Evolutionary conservation across 768 basidiomycete genomes (phyloP), one percentile per base, ranked within the genome.

Genomic region (Termitomyces sp.): DNA sequence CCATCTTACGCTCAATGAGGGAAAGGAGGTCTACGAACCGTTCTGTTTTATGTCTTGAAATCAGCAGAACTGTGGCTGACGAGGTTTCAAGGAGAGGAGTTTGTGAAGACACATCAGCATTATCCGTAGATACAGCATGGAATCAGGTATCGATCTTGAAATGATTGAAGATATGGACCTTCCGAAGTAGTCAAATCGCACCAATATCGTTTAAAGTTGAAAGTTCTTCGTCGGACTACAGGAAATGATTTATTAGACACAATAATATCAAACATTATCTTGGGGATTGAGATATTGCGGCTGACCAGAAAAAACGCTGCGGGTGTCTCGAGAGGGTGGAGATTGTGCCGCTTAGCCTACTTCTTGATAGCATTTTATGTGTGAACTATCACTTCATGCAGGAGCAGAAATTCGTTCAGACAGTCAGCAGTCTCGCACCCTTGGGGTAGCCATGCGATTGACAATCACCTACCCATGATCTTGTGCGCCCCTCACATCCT

Each of bases 251-350:
- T 14, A 38, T 38, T 14, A 38, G 12, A 36, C 35, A 38, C 36
- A n/a, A 18, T 41, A 18, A 41, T 7, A 38, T 16, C 14, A 41
- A 41, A 18, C 5, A 6, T 7, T 41, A 10, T 16, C 38, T 40
- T 40, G 38, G 13, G 14, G 16, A 41, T n/a, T 18, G 40, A n/a
- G 18, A 41, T 2, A 14, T 38, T 38, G 38, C 38, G 38, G 38
- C 38, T 38, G 38, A 38, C 38, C 14, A 16, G 13, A 16, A 38
- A 13, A 38, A 16, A 2, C 38, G 1, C 4, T 14, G 3, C 12
- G 13, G 36, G 36, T 69, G 18, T 79, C 77, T 40, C 23, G 23
- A 23, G 23, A 23, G 23, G 23, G 23, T 23, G 23, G 23, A 23
- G 23, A 23, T 23, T 23, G 23, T 23, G 23, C 23, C 23, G 23